Percentiles rank a stretch among this genome's conserved stretches.
These are phyloP conservation scores for Aschersonia sp. DNA, from an alignment of 2,329 filamentous ascomycete genomes.

Conservation along the genomic window DNA sequence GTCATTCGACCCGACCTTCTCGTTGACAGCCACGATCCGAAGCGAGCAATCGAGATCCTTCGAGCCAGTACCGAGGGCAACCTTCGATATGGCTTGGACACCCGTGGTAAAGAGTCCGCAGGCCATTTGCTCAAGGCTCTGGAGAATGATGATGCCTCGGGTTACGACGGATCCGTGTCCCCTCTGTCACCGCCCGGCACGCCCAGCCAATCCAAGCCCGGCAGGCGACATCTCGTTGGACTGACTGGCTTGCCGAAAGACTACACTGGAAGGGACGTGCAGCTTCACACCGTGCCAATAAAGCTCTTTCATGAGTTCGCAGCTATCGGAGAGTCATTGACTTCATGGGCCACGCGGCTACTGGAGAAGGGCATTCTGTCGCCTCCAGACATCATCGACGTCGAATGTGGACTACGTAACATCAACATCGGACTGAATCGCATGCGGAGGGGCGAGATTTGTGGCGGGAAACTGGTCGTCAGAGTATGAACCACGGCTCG, in stretches of 20 bases:
- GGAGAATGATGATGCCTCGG: slow-evolving; percentile 11
- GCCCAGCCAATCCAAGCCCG: slow-evolving; percentile 12
- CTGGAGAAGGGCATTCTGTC: slow-evolving; percentile 36
- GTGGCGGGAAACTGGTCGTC: slow-evolving; percentile 56
- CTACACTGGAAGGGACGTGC: slow-evolving; percentile 24
- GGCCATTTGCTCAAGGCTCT: slow-evolving; percentile 40
- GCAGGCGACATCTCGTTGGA: slow-evolving; percentile 45
- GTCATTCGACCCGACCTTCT: slow-evolving; percentile 43
- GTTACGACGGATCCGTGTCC: slow-evolving; percentile 4
- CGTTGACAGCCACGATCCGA: slow-evolving; percentile 46
- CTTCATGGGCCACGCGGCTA: slow-evolving; percentile 53
- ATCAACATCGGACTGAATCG: slow-evolving; percentile 55
- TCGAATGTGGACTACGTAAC: slow-evolving; percentile 45
- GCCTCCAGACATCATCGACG: slow-evolving; percentile 50
- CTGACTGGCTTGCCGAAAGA: slow-evolving; percentile 52
- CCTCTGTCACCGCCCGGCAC: slow-evolving; percentile 23
- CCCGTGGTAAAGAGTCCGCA: slow-evolving; percentile 49
- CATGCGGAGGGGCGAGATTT: slow-evolving; percentile 50
- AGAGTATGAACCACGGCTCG: neutral
- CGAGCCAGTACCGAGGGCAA: slow-evolving; percentile 38
- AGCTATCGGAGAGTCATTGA: slow-evolving; percentile 45
- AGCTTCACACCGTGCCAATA: slow-evolving; percentile 54
- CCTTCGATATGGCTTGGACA: slow-evolving; percentile 56
- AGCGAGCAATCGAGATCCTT: slow-evolving; percentile 51
- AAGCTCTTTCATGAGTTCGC: slow-evolving; percentile 61